Evolutionary conservation across 495 filamentous ascomycete genomes (phyloP).

Genomic region (Ramalina intermedia): DNA sequence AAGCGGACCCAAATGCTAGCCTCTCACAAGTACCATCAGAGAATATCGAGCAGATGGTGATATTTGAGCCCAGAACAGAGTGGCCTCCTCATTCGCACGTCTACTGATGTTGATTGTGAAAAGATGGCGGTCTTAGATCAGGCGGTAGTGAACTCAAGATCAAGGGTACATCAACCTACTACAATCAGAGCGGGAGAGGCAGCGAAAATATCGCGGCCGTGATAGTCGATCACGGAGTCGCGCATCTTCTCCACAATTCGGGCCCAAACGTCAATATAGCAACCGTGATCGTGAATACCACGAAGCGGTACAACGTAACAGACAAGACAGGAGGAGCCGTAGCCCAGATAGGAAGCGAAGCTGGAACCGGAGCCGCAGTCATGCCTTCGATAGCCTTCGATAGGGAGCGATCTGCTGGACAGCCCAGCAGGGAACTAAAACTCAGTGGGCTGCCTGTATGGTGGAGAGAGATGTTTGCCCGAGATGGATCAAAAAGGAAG

Average conservation of each 20-base stretch:
- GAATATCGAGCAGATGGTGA: constrained; percentile 16
- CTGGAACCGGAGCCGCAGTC: constrained; percentile 28
- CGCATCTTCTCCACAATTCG: constrained; percentile 25
- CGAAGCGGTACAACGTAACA: constrained; percentile 30
- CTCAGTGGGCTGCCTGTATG: no score
- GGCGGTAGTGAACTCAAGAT: constrained; percentile 16
- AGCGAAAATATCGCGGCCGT: constrained; percentile 4
- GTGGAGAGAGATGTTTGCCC: no score
- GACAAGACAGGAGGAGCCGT: constrained; percentile 23
- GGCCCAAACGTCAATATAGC: constrained; percentile 29
- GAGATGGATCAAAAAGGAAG: no score
- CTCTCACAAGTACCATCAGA: constrained; percentile 18
- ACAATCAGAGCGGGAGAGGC: background rate
- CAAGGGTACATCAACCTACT: background rate
- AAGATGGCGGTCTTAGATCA: constrained; percentile 18
- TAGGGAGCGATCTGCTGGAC: constrained; percentile 12
- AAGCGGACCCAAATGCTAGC: constrained; percentile 22
- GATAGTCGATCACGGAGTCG: constrained; percentile 27
- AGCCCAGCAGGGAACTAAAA: no score
- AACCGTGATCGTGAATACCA: constrained; percentile 45
- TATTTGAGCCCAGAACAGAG: background rate
- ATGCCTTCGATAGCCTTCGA: no score
- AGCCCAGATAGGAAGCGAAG: constrained; percentile 30
- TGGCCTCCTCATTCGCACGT: constrained; percentile 7
- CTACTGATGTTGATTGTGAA: constrained; percentile 15